These are phyloP conservation scores for Pyrenophora tritici-repentis DNA, from an alignment of 2,329 filamentous ascomycete genomes.

Conservation along the genomic window DNA sequence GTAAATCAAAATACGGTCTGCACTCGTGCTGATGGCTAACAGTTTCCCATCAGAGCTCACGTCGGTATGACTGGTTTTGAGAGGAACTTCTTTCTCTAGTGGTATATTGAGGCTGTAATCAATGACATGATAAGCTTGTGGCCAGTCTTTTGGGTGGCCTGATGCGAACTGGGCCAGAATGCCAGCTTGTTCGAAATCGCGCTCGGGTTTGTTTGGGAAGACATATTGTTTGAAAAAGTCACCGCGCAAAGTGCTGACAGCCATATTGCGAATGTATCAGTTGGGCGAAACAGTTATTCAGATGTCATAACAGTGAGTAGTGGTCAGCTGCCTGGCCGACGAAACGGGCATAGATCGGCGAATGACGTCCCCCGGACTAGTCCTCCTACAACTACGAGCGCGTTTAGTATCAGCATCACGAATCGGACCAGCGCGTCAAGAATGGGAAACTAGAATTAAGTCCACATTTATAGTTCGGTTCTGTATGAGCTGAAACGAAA, in stretches of 20 bases:
- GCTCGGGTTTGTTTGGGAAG: constrained; percentile 18
- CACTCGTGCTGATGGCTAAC: constrained; percentile 26
- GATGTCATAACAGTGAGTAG: background rate
- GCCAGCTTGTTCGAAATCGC: constrained; percentile 21
- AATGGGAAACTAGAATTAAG: background rate
- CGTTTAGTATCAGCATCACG: too few relatives aligned
- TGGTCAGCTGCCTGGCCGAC: constrained; percentile 12
- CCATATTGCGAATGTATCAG: background rate
- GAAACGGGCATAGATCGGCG: constrained; percentile 10
- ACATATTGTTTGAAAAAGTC: constrained; percentile 19
- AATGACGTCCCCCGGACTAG: too few relatives aligned
- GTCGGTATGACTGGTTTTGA: constrained; percentile 15
- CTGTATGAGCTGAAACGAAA: constrained; percentile 45
- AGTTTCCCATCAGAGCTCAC: constrained; percentile 31
- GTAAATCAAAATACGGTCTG: constrained; percentile 25
- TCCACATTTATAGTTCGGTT: too few relatives aligned
- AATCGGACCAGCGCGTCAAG: background rate
- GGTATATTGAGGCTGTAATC: constrained; percentile 14
- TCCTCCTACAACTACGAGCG: too few relatives aligned
- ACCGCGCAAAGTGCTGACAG: constrained; percentile 7
- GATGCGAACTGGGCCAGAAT: constrained; percentile 19
- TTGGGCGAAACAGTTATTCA: background rate
- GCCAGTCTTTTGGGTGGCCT: constrained; percentile 26
- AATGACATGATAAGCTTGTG: constrained; percentile 10
- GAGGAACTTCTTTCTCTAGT: background rate